These are phyloP conservation scores for Cytospora chrysosperma DNA, from an alignment of 2,329 filamentous ascomycete genomes.

Conservation along the genomic window DNA sequence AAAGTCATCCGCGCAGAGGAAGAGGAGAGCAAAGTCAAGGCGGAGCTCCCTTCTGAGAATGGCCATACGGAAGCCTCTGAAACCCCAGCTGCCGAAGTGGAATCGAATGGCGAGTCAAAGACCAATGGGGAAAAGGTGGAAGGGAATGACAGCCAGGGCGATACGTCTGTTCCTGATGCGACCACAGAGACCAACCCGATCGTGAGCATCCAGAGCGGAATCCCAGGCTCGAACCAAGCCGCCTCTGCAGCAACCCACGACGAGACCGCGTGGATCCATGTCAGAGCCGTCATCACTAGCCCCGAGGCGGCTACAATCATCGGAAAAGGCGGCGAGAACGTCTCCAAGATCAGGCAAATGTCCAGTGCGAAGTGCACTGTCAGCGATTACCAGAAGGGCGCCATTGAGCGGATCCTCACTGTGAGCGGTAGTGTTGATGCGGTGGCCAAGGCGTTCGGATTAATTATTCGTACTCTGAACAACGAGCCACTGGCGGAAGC, in stretches of 20 bases:
- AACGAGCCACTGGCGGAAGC: slow-evolving; percentile 88
- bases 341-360: slow-evolving; percentile 91
- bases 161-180: slow-evolving; percentile 67
- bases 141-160: slow-evolving; percentile 59
- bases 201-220: slow-evolving; percentile 34
- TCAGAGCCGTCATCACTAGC: slow-evolving; percentile 95
- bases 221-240: slow-evolving; percentile 41
- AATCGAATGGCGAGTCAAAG: slow-evolving; percentile 50
- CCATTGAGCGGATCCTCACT: slow-evolving; percentile 94
- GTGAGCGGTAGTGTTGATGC: slow-evolving; percentile 96
- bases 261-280: slow-evolving; percentile 94
- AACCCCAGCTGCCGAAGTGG: slow-evolving; percentile 39
- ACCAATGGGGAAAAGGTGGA: slow-evolving; percentile 52
- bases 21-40: slow-evolving; percentile 55
- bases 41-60: slow-evolving; percentile 40
- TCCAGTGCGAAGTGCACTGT: slow-evolving; percentile 98
- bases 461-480: slow-evolving; percentile 97
- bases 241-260: slow-evolving; percentile 66
- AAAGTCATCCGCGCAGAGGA: slow-evolving; percentile 76
- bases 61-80: slow-evolving; percentile 30
- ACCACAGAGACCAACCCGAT: slow-evolving; percentile 52
- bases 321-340: slow-evolving; percentile 97
- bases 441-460: slow-evolving; percentile 94
- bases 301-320: slow-evolving; percentile 97
- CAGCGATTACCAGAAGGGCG: slow-evolving; percentile 95